Evolutionary conservation across 2,329 filamentous ascomycete species (phyloP).

Genomic region (Rhinocladiella similis): DNA sequence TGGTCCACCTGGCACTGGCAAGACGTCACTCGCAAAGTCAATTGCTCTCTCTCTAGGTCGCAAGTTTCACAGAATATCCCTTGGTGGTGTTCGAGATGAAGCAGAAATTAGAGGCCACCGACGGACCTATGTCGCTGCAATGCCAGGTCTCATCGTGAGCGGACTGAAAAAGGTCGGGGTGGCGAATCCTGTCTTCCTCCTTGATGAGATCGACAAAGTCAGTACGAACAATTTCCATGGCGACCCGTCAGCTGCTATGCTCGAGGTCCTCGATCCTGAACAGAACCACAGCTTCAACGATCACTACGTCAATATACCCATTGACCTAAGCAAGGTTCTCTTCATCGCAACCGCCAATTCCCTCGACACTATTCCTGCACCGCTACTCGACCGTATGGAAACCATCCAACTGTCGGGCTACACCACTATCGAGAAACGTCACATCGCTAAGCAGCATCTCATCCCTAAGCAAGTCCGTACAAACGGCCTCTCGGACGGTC

Average conservation of each 20-base stretch:
- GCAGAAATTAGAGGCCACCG: constrained; percentile 95
- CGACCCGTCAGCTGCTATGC: constrained; percentile 94
- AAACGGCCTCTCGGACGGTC: constrained; percentile 76
- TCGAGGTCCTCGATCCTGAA: constrained; percentile 95
- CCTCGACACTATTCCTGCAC: constrained; percentile 91
- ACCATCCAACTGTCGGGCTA: constrained; percentile 91
- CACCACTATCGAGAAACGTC: constrained; percentile 93
- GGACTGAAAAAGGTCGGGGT: constrained; percentile 94
- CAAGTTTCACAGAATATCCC: constrained; percentile 95
- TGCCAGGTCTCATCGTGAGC: constrained; percentile 93
- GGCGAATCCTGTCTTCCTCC: constrained; percentile 88
- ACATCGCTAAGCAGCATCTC: constrained; percentile 91
- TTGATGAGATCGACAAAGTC: constrained; percentile 98
- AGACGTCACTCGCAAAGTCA: constrained; percentile 92
- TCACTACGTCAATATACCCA: constrained; percentile 93
- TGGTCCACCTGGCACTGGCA: constrained; percentile 90
- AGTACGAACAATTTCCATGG: constrained; percentile 89
- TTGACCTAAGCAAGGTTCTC: constrained; percentile 92
- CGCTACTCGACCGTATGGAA: constrained; percentile 94
- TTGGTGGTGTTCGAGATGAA: constrained; percentile 93
- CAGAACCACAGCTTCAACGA: constrained; percentile 95
- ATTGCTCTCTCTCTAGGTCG: constrained; percentile 88
- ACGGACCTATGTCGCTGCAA: constrained; percentile 96
- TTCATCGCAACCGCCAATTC: constrained; percentile 98
- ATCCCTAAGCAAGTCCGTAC: constrained; percentile 92